Evolutionary conservation across 805 yeast genomes (phyloP), one percentile per base, ranked within the genome.

Genomic region (Zygoascus tannicola): DNA sequence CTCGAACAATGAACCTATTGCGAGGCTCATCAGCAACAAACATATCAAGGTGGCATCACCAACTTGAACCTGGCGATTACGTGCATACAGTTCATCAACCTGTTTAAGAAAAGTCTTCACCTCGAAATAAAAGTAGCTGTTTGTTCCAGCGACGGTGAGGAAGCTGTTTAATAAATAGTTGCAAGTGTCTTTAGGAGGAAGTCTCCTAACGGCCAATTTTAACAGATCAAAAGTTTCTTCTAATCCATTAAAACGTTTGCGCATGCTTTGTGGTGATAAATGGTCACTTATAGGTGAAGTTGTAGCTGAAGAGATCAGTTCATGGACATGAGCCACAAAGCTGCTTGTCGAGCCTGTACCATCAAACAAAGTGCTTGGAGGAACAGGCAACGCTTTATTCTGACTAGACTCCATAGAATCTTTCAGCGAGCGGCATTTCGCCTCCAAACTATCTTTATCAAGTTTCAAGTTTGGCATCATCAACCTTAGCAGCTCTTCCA

Each of bases 111-210:
- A 39, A 14, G 23, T n/a, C 8, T 18, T 16, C 12, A 14, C 35
- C 12, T 39, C 42, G 36, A 21, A 39, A 26, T 39, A 39, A 16
- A 30, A 39, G 21, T 23, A 39, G 42, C 28, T 39, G 42, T 39
- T 39, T 22, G 23, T 30, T 18, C 36, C 35, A 4, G 35, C 21
- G 16, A 39, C 42, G 7, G 18, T 14, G 14, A 39, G 18, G n/a
- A 39, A 39, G 3, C 20, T 28, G 16, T 8, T 30, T n/a, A 39
- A 15, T 20, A 39, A 15, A n/a, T 16, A 20, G 26, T 12, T 30
- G 16, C 35, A 26, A 3, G 15, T 19, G n/a, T 26, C 21, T 7
- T 23, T 23, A 10, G 22, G 42, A 4, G 42, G 42, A 20, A 39
- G 26, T 15, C 19, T 20, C 28, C 42, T 19, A 5, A 39, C 42